Conservation (phyloP, 495 filamentous ascomycete genomes). For the Neurospora sublineolata region DNA sequence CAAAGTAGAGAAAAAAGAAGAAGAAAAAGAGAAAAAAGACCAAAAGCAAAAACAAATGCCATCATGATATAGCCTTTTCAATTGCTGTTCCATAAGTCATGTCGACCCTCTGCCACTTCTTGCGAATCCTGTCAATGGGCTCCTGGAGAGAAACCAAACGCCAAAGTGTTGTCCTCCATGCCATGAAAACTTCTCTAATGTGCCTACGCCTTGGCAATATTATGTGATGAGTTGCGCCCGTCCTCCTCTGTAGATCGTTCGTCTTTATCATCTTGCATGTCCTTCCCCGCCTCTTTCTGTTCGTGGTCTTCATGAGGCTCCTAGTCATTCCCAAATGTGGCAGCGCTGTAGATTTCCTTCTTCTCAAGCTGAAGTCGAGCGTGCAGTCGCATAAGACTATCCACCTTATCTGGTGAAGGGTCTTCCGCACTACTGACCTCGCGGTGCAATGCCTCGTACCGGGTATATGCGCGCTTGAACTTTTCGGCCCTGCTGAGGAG, state of each 20-base stretch:
- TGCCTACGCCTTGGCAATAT: not conserved
- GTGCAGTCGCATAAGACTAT: conserved; percentile 50
- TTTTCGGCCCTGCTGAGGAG: conserved; percentile 42
- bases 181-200: not conserved
- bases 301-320: not conserved
- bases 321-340: not conserved
- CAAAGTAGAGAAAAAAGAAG: not conserved
- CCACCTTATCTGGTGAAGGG: conserved; percentile 45
- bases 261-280: not conserved
- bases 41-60: not conserved
- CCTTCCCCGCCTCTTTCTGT: not conserved
- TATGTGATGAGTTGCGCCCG: not conserved
- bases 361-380: conserved; percentile 50
- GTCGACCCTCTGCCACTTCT: not conserved
- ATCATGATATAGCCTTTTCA: not conserved
- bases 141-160: not conserved
- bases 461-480: conserved; percentile 52
- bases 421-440: conserved; percentile 41
- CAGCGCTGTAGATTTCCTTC: conserved; percentile 47
- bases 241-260: not conserved
- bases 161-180: not conserved
- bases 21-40: not conserved
- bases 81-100: not conserved
- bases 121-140: not conserved
- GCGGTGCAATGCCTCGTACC: conserved; percentile 51